Percentiles rank a stretch among this genome's conserved stretches.
Conservation (phyloP, 1,284 basidiomycete genomes). For the Erythrobasidium hasegawianum region DNA sequence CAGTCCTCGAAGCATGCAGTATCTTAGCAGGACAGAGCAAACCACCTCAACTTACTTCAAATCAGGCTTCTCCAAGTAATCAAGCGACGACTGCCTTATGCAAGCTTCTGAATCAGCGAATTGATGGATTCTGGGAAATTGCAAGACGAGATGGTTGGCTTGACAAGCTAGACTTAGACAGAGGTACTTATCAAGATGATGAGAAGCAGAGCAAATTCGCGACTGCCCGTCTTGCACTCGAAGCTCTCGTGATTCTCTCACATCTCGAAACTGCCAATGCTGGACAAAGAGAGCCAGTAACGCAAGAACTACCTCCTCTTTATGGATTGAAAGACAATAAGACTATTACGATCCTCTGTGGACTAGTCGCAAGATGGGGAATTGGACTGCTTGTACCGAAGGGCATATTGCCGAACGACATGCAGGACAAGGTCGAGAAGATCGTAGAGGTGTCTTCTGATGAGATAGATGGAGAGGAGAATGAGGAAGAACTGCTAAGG, state of each 20-base stretch:
- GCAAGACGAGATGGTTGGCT: not conserved
- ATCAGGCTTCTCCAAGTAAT: not conserved
- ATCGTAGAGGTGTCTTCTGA: not conserved
- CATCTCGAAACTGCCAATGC: not conserved
- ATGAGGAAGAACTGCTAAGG: conserved; percentile 2
- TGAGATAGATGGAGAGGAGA: conserved; percentile 21
- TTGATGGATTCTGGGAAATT: not conserved
- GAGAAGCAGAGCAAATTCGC: not conserved
- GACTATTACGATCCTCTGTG: conserved; percentile 35
- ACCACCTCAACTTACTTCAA: not conserved
- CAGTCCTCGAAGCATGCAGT: conserved; percentile 4
- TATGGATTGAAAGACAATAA: conserved; percentile 40
- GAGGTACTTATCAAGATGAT: no score
- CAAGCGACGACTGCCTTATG: not conserved
- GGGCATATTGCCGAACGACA: conserved; percentile 22
- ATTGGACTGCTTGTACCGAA: conserved; percentile 13
- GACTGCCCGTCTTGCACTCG: not conserved
- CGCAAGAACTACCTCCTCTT: no score
- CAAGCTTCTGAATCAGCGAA: conserved; percentile 1
- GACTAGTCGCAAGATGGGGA: conserved; percentile 40
- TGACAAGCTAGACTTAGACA: no score
- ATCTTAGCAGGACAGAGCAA: conserved; percentile 21
- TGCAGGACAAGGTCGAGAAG: conserved; percentile 8
- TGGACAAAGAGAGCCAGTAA: not conserved
- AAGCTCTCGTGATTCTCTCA: not conserved